Base-by-base conservation (phyloP, 768 basidiomycete genomes). In the Panaeolus cyanescens region DNA sequence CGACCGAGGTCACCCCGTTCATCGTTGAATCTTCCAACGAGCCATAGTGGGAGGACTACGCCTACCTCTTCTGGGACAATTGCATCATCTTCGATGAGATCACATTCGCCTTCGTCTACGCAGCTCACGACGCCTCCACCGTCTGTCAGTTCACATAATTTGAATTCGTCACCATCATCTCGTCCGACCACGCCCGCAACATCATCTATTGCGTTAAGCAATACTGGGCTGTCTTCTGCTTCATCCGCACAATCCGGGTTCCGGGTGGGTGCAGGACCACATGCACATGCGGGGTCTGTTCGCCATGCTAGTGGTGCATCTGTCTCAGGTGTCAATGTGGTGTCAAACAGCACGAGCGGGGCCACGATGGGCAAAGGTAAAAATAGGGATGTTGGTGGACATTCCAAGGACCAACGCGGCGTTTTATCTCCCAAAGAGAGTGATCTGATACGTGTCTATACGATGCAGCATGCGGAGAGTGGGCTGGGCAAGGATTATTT, bases 401-500 rank as follows among this genome's bases (percentile, higher is more conserved):
- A 31, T 20, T 28, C 20, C 13, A 68, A 67, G 36, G 57, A 45
- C 31, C 64, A 58, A 40, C 36, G 40, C 50, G 59, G 69, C 56
- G 33, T 78, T 34, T 72, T 74, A 1, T 77, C 80, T n/a, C 85
- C 83, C 8, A 76, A 82, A 32, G 67, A 74, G 28, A 72, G 74
- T 17, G 83, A 89, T 67, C 70, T 95, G 55, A 71, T 96, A 56
- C 83, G 81, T 54, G 75, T 80, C 56, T 98, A 97, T 70, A 87
- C 92, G 20, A 78, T 98, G 73, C 94, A 96, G 72, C 75, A 91
- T 66, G 94, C 95, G 6, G 96, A 98, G 80, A 94, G 93, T 62
- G 97, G 97, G 20, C 73, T 99, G 34, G 97, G 94, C 32, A 95
- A 92, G 61, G 97, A 99, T 73, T 99, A 99, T 75, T 34, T 86